phyloP scores from a whole-genome alignment of 1,284 basidiomycete genomes.

The Heterobasidion parviporum region DNA sequence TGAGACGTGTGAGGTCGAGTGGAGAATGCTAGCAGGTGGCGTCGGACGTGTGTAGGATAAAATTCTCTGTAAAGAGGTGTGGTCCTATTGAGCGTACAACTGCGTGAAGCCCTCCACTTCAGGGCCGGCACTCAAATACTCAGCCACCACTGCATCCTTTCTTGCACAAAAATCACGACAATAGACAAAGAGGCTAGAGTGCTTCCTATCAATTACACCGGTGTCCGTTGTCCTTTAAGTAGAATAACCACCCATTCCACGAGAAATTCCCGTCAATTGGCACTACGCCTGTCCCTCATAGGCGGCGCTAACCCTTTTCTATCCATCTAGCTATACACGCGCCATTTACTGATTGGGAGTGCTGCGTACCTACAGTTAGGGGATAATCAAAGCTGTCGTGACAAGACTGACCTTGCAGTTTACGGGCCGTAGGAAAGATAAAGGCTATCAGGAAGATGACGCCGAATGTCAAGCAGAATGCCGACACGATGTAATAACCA shows the following conservation, averaged over 20 bases:
- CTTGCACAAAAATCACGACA: neutral
- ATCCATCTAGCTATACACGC: constrained; percentile 25
- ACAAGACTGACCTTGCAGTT: constrained; percentile 70
- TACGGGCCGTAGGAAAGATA: constrained; percentile 79
- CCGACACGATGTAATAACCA: constrained; percentile 88
- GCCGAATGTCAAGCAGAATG: constrained; percentile 73
- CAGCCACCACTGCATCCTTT: neutral
- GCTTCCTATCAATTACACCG: too few relatives aligned
- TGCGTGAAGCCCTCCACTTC: neutral
- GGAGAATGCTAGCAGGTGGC: neutral
- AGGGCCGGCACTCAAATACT: constrained; percentile 2
- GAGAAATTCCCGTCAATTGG: neutral
- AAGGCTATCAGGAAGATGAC: constrained; percentile 65
- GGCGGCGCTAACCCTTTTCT: neutral
- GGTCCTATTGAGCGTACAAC: neutral
- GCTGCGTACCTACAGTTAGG: constrained; percentile 24
- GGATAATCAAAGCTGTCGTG: neutral
- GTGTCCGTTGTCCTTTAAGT: too few relatives aligned
- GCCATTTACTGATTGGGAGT: constrained; percentile 54
- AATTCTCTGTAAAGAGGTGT: neutral
- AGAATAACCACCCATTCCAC: neutral
- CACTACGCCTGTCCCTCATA: neutral
- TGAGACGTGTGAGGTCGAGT: neutral
- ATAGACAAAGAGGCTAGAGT: too few relatives aligned
- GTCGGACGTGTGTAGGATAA: neutral